Base-by-base conservation (phyloP, 805 yeast species). In the Teunomyces funiuensis region DNA sequence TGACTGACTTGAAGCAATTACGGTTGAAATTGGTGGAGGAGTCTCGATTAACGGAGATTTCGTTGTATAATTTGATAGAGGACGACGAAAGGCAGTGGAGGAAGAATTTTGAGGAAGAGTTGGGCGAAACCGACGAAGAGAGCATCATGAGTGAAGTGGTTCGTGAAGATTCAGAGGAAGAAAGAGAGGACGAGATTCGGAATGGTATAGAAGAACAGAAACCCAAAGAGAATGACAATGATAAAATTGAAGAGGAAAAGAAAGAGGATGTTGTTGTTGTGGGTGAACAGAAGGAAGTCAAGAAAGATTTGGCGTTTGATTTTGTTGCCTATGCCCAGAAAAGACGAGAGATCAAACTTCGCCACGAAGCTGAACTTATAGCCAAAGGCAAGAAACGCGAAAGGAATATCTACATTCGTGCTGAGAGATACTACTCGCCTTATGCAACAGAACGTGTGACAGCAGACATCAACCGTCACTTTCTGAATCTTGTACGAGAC, bases 11-110 rank as follows among this genome's bases (percentile, higher is more conserved):
- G 45, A 79, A 83, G 48, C 69, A 76, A 43, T 73, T 91, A 41
- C 73, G 91, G 47, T 78, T 85, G 41, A 77, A 78, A 52, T 69
- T 90, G 39, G 90, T 88, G 2, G 82, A 80, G 38, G 97, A 91
- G 58, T 86, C 95, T 22, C 71, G 86, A 42, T 66, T 81, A 39
- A 93, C 91, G 2, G 97, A 90, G 57, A 71, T 69, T 39, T 95
- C 97, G 0, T 61, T 91, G 37, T 79, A 84, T 45, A 71, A 77
- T 39, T 69, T 86, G 44, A 71, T 76, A 10, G 74, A 66, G 29
- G 67, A 64, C 19, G 66, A 65, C 57, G 65, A 61, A 19, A 46
- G 48, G 30, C 50, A 56, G 37, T 61, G 65, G 71, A 51, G 45
- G 17, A 39, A 42, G 37, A 52, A 46, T 9, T 54, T 66, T 36